A percentile compares a stretch with the other conserved stretches of the same genome.
Conservation (phyloP, 1,139 yeast genomes). For the Pichia kudriavzevii region DNA sequence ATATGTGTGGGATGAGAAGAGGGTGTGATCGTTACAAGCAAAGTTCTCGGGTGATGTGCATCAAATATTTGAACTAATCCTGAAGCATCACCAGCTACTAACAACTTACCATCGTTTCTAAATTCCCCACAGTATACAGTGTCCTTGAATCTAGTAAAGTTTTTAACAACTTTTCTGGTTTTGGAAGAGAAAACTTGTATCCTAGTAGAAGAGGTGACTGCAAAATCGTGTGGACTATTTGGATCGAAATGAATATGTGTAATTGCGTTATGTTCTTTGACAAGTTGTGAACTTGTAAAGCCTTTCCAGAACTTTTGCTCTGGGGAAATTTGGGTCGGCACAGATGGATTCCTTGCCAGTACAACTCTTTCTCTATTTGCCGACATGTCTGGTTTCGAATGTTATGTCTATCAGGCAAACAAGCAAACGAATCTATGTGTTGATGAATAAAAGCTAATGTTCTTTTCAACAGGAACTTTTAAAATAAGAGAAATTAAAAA, state of each 20-base stretch:
- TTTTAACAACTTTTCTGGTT: constrained; percentile 83
- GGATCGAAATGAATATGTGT: constrained; percentile 87
- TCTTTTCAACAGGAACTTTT: too few relatives aligned
- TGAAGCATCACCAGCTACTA: constrained; percentile 85
- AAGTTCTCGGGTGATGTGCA: constrained; percentile 62
- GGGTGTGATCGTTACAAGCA: constrained; percentile 73
- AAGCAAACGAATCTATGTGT: too few relatives aligned
- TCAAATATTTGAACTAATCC: constrained; percentile 83
- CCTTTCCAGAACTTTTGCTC: constrained; percentile 95
- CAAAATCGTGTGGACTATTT: constrained; percentile 81
- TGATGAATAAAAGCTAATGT: too few relatives aligned
- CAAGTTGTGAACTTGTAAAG: constrained; percentile 72
- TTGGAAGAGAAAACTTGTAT: constrained; percentile 88
- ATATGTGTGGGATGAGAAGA: constrained; percentile 86
- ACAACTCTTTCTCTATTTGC: constrained; percentile 64
- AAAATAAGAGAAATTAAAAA: too few relatives aligned
- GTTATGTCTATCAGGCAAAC: too few relatives aligned
- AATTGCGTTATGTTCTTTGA: constrained; percentile 90
- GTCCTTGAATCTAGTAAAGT: constrained; percentile 87
- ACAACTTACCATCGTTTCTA: constrained; percentile 71
- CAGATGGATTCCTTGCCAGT: constrained; percentile 64
- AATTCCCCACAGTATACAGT: constrained; percentile 82
- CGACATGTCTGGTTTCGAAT: constrained; percentile 60
- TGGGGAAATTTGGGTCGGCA: constrained; percentile 82
- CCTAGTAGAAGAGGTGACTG: constrained; percentile 85